A percentile compares a stretch with the other conserved stretches of the same genome.
These are phyloP conservation scores for Elaeagnus macrophylla DNA, from an alignment of 306 rosid genomes.

Conservation along the genomic window DNA sequence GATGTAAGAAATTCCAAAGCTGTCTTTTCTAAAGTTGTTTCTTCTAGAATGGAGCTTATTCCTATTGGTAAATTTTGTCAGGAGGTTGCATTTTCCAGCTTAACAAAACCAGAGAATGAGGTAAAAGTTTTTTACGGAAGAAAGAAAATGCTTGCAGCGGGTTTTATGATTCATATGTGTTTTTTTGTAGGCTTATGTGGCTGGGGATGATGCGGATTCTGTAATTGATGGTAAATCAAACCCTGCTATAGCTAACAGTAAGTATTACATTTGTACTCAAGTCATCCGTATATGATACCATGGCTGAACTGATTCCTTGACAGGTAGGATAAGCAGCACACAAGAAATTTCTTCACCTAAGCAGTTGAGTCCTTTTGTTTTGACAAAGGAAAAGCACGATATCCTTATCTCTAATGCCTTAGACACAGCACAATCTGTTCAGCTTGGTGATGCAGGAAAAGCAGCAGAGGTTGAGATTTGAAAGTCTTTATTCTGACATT, in stretches of 20 bases:
- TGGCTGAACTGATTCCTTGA: not conserved
- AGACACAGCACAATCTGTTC: slow-evolving; percentile 8
- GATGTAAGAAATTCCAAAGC: slow-evolving; percentile 13
- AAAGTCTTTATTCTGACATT: slow-evolving; percentile 5
- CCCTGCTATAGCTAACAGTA: slow-evolving; percentile 20
- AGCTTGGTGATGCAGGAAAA: slow-evolving; percentile 23
- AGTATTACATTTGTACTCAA: slow-evolving; percentile 11
- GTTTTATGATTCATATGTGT: not conserved
- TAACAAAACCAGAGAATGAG: slow-evolving; percentile 21
- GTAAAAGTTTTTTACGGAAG: slow-evolving; percentile 13
- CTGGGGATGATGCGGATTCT: slow-evolving; percentile 12
- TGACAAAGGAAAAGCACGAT: slow-evolving; percentile 2
- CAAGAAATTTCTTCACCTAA: not conserved
- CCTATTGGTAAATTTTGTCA: slow-evolving; percentile 16
- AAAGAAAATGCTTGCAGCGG: too few relatives aligned
- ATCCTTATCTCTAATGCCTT: slow-evolving; percentile 10
- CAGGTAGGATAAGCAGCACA: slow-evolving; percentile 8
- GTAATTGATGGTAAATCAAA: slow-evolving; percentile 2
- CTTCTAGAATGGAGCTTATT: not conserved
- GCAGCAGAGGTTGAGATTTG: slow-evolving; percentile 24
- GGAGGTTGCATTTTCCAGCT: slow-evolving; percentile 8
- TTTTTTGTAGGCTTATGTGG: slow-evolving; percentile 25
- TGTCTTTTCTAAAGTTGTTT: slow-evolving; percentile 13
- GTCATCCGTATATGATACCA: not conserved
- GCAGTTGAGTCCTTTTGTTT: not conserved